A percentile compares a stretch with the other conserved stretches of the same genome.
These are phyloP conservation scores for Cladosporium halotolerans DNA, from an alignment of 2,329 filamentous ascomycete genomes.

Conservation along the genomic window DNA sequence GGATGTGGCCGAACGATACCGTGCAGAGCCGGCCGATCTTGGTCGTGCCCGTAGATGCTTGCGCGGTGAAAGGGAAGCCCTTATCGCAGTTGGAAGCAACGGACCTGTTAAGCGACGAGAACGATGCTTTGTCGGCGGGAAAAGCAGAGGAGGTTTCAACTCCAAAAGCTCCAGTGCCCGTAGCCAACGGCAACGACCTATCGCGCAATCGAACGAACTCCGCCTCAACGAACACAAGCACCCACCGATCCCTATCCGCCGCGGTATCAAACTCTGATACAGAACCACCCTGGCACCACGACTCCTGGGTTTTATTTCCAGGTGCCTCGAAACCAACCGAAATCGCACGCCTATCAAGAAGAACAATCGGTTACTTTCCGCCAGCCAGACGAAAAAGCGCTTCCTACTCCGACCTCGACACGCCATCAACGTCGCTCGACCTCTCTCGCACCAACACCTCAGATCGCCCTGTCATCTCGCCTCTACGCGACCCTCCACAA, in stretches of 20 bases:
- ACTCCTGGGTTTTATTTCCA: conserved; percentile 81
- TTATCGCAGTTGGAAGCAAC: conserved; percentile 33
- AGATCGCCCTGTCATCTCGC: conserved; percentile 27
- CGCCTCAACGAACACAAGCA: conserved; percentile 29
- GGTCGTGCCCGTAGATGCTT: conserved; percentile 82
- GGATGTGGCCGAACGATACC: conserved; percentile 89
- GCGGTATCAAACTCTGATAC: conserved; percentile 42
- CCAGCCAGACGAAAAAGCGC: conserved; percentile 82
- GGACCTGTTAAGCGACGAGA: conserved; percentile 27
- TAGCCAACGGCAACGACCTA: conserved; percentile 16
- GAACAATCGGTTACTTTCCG: conserved; percentile 83
- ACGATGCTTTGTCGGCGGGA: conserved; percentile 24
- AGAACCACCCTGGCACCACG: conserved; percentile 72
- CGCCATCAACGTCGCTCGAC: conserved; percentile 61
- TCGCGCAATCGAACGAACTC: conserved; percentile 32
- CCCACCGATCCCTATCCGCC: conserved; percentile 30
- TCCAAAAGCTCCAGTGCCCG: conserved; percentile 24
- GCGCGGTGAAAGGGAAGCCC: conserved; percentile 69
- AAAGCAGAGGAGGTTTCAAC: conserved; percentile 33
- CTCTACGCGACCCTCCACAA: conserved; percentile 31
- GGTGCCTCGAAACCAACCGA: conserved; percentile 66
- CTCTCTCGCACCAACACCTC: conserved; percentile 42
- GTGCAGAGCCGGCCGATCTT: conserved; percentile 78
- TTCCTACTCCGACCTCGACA: conserved; percentile 56
- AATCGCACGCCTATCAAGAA: conserved; percentile 75